phyloP scores from a whole-genome alignment of 2,329 filamentous ascomycete genomes.

The Hymenoscyphus repandus region DNA sequence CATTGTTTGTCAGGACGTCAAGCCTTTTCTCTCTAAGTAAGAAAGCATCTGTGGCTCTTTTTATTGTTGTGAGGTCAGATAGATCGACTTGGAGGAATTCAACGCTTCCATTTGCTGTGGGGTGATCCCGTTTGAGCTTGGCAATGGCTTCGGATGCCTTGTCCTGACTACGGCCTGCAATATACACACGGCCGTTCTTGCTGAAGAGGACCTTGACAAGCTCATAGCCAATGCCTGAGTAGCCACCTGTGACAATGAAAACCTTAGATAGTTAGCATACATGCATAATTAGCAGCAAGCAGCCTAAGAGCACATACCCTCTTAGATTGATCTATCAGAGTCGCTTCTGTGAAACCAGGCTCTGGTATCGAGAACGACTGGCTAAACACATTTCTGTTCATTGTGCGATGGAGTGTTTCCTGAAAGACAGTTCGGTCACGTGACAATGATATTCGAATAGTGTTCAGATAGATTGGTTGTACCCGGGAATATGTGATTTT shows the following conservation, averaged over 20 bases:
- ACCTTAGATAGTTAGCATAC: too few species aligned
- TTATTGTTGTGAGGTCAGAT: conserved; percentile 33
- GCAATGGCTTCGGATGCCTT: neutral
- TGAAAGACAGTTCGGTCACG: too few species aligned
- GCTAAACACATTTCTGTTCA: too few species aligned
- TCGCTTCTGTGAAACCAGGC: too few species aligned
- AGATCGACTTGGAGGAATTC: conserved; percentile 35
- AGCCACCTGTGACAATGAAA: conserved; percentile 29
- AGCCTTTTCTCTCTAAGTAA: conserved; percentile 32
- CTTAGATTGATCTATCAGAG: too few species aligned
- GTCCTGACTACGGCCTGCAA: neutral
- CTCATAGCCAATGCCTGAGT: conserved; percentile 30
- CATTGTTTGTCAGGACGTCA: conserved; percentile 37
- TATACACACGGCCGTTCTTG: conserved; percentile 27
- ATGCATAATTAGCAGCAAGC: too few species aligned
- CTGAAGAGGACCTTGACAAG: conserved; percentile 33
- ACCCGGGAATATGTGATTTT: too few species aligned
- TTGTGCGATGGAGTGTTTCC: too few species aligned
- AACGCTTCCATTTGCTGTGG: conserved; percentile 27
- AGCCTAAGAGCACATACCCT: too few species aligned
- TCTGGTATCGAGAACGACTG: too few species aligned
- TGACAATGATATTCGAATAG: too few species aligned
- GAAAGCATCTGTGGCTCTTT: conserved; percentile 32
- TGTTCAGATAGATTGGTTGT: too few species aligned
- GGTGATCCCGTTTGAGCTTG: neutral